Evolutionary conservation across 2,329 filamentous ascomycete genomes (phyloP).

Genomic region (Botrytis deweyae): DNA sequence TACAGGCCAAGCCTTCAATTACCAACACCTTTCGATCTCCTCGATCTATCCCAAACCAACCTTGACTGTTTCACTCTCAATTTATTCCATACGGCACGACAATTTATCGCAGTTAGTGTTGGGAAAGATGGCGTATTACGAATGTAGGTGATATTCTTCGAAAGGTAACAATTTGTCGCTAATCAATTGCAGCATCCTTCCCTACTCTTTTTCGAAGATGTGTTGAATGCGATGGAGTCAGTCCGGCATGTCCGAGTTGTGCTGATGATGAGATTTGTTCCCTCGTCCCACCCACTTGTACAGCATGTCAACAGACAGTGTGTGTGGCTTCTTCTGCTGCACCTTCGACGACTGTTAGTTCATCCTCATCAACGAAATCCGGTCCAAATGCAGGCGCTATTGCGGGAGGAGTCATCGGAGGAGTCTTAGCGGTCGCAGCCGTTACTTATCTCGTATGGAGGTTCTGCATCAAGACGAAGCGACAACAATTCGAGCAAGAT

Average conservation of each 20-base stretch:
- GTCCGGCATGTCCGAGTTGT: slow-evolving; percentile 62
- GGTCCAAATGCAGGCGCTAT: slow-evolving; percentile 79
- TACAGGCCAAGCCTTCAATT: slow-evolving; percentile 6
- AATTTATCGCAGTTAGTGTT: not conserved
- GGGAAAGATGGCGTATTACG: slow-evolving; percentile 17
- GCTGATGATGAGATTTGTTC: slow-evolving; percentile 55
- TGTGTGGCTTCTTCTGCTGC: slow-evolving; percentile 48
- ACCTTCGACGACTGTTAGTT: slow-evolving; percentile 29
- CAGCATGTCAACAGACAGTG: slow-evolving; percentile 55
- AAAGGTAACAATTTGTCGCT: slow-evolving; percentile 22
- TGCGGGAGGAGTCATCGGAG: slow-evolving; percentile 86
- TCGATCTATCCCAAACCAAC: not conserved
- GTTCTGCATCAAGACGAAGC: slow-evolving; percentile 79
- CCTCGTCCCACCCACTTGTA: slow-evolving; percentile 58
- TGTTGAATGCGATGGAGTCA: slow-evolving; percentile 49
- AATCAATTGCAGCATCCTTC: slow-evolving; percentile 33
- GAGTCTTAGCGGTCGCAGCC: slow-evolving; percentile 71
- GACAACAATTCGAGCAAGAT: slow-evolving; percentile 63
- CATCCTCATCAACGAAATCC: slow-evolving; percentile 40
- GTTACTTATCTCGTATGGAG: slow-evolving; percentile 81
- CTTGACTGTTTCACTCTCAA: not conserved
- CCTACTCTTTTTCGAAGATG: slow-evolving; percentile 55
- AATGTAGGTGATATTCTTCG: slow-evolving; percentile 20
- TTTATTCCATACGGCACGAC: slow-evolving; percentile 22
- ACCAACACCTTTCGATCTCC: not conserved